Evolutionary conservation across 257 asterid species (phyloP).

Genomic region (Nicotiana sylvestris): DNA sequence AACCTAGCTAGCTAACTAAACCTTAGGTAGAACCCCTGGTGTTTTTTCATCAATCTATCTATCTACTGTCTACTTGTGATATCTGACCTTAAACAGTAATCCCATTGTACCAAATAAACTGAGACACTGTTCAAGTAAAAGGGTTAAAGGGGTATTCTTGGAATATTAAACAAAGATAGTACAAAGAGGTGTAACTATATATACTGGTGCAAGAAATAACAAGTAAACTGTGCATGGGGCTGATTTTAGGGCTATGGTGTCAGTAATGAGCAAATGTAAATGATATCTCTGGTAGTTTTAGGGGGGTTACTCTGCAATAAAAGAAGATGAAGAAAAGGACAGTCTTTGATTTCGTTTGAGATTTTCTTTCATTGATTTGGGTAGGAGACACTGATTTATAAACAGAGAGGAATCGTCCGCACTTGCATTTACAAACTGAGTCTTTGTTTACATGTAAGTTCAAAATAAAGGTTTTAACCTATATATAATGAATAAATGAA

Average conservation of each 20-base stretch:
- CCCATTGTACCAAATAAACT: conserved; percentile 15
- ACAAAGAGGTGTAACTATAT: conserved; percentile 11
- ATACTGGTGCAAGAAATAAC: not conserved
- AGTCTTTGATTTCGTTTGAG: conserved; percentile 31
- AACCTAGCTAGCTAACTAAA: not conserved
- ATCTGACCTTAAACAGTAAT: conserved; percentile 17
- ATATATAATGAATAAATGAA: too few relatives aligned
- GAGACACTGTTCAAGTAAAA: conserved; percentile 10
- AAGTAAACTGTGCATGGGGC: conserved; percentile 5
- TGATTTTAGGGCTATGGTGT: not conserved
- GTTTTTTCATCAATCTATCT: not conserved
- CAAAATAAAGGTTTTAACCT: not conserved
- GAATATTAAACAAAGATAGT: conserved; percentile 23
- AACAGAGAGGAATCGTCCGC: conserved; percentile 10
- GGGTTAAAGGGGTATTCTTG: conserved; percentile 29
- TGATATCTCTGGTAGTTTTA: not conserved
- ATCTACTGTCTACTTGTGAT: conserved; percentile 23
- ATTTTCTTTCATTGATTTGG: conserved; percentile 23
- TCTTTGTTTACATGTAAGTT: not conserved
- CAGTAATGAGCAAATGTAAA: not conserved
- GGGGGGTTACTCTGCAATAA: not conserved
- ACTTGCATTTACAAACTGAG: not conserved
- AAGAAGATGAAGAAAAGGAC: conserved; percentile 22
- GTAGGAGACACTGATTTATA: conserved; percentile 8
- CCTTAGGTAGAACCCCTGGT: not conserved